These are phyloP conservation scores for Hyaloperonospora brassicae DNA, from an alignment of 352 stramenopile genomes.

Conservation along the genomic window DNA sequence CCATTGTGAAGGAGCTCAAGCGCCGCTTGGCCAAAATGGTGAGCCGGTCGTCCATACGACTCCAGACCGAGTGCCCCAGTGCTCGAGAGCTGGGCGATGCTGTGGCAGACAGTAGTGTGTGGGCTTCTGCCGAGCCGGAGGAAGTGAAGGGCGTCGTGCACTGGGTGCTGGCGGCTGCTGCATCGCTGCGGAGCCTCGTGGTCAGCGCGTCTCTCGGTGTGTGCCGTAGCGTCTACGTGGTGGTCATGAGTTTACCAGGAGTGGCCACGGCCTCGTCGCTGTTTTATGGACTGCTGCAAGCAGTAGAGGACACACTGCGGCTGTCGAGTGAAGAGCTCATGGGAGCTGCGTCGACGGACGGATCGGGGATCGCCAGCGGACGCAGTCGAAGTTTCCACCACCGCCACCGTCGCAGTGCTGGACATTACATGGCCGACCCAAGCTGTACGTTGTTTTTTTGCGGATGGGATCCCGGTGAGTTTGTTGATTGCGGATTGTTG, in stretches of 20 bases:
- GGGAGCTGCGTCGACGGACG: conserved; percentile 22
- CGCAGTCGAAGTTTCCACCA: conserved; percentile 30
- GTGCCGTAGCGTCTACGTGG: conserved; percentile 62
- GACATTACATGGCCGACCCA: conserved; percentile 57
- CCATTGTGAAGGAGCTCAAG: conserved; percentile 71
- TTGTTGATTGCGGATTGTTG: conserved; percentile 1
- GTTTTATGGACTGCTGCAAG: conserved; percentile 58
- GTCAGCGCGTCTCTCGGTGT: conserved; percentile 39
- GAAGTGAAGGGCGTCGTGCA: conserved; percentile 64
- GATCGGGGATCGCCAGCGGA: conserved; percentile 12
- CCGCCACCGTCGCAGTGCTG: conserved; percentile 20
- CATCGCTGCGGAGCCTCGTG: conserved; percentile 52
- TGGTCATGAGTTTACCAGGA: conserved; percentile 68
- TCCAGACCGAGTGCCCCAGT: conserved; percentile 22
- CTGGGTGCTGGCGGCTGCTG: conserved; percentile 49
- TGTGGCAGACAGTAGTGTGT: conserved; percentile 52
- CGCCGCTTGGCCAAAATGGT: conserved; percentile 59
- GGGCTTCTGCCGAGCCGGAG: conserved; percentile 44
- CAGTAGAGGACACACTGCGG: conserved; percentile 58
- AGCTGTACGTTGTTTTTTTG: conserved; percentile 40
- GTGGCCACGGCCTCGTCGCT: conserved; percentile 61
- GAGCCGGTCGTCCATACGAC: conserved; percentile 35
- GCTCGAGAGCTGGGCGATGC: conserved; percentile 29
- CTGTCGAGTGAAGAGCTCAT: conserved; percentile 36
- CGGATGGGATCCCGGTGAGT: conserved; percentile 4